Evolutionary conservation across 805 yeast genomes (phyloP), one percentile per base, ranked within the genome.

Genomic region (Candida nemodendra): DNA sequence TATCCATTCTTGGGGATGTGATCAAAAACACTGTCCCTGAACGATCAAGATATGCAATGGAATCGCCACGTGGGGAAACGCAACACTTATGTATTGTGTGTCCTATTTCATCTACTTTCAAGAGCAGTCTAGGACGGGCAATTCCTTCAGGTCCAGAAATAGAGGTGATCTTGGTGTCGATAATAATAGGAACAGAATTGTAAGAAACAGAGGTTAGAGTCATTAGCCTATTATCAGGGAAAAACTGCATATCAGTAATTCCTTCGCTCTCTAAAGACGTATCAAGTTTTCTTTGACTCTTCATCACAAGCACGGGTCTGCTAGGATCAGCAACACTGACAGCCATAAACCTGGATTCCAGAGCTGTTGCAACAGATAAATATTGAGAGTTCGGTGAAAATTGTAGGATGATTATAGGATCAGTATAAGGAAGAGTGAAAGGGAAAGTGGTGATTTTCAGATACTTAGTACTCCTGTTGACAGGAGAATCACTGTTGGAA

Each of bases 11-110:
- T 0, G 84, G 81, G 2, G 86, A 74, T 9, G 79, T 69, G 60
- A 84, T 74, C 27, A 88, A 66, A 50, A 76, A 87, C 0, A 89
- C 80, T 1, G 77, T 67, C 0, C 98, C 98, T 38, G 78, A 79
- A 42, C 85, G 76, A 54, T 84, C 93, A 15, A 89, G 61, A 49
- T 85, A 82, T 2, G 91, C 95, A 19, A 88, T 70, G 0, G 93
- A 82, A 55, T 89, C 95, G 21, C 93, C 90, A 16, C 95, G 67
- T 1, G 96, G 96, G 3, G 95, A 84, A 1, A 85, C 72, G 16
- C 81, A 79, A 39, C 82, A 76, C 30, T 71, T 69, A 57, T 90
- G 95, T 40, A 89, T 84, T 5, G 78, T 69, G 2, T 84, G 76
- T 0, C 98, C 97, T 12, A 90, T 74, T 51, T 90, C 95, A 38